phyloP scores from a whole-genome alignment of 1,284 basidiomycete species.

The Veloboletus limbatus region DNA sequence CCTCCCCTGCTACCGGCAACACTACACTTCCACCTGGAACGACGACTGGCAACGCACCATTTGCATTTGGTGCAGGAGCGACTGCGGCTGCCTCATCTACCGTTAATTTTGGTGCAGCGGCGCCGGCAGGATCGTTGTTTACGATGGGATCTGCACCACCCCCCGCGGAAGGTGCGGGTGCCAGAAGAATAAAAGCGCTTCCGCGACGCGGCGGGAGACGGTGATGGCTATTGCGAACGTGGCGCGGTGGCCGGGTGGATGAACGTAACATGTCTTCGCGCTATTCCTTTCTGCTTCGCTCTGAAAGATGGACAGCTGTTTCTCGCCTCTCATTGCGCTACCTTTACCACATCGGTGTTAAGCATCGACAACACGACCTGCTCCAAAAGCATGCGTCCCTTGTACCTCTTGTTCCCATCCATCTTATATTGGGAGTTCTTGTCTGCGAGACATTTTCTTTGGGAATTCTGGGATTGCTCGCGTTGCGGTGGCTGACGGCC shows the following conservation, averaged over 20 bases:
- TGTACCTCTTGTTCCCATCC: constrained; percentile 9
- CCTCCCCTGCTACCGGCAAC: constrained; percentile 49
- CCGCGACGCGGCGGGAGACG: constrained; percentile 41
- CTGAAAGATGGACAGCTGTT: constrained; percentile 13
- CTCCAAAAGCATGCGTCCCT: constrained; percentile 7
- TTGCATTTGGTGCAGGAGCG: constrained; percentile 32
- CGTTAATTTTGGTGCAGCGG: constrained; percentile 40
- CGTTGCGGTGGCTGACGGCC: constrained; percentile 34
- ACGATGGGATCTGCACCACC: constrained; percentile 54
- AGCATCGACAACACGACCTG: constrained; percentile 18
- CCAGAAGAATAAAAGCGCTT: constrained; percentile 52
- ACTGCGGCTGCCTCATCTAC: constrained; percentile 36
- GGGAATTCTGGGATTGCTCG: constrained; percentile 17
- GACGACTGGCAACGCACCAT: constrained; percentile 42
- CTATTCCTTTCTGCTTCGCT: constrained; percentile 10
- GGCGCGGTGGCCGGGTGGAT: constrained; percentile 16
- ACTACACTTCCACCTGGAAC: constrained; percentile 38
- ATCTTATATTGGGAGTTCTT: constrained; percentile 9
- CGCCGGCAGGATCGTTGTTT: constrained; percentile 44
- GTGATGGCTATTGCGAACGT: constrained; percentile 9
- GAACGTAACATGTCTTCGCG: constrained; percentile 8
- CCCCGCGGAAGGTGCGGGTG: constrained; percentile 33
- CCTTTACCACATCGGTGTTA: constrained; percentile 21
- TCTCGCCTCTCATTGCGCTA: constrained; percentile 14
- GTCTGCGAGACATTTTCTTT: constrained; percentile 16